Evolutionary conservation across 2,329 filamentous ascomycete genomes (phyloP).

Genomic region (Colletotrichum caudatum): DNA sequence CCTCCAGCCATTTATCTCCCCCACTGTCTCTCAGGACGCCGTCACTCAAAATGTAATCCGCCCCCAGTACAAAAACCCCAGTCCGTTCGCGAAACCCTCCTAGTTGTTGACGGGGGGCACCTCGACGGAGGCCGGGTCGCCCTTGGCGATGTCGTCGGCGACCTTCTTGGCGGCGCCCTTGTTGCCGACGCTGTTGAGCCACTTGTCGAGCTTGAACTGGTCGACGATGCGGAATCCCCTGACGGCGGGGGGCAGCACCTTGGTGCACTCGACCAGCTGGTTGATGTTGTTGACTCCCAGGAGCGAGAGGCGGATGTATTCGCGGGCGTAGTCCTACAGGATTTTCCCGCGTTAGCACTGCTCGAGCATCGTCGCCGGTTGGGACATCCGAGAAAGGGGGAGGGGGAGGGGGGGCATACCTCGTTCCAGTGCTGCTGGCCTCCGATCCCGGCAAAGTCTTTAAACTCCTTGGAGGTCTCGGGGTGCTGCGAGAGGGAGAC

Average conservation of each 20-base stretch:
- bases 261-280: constrained; percentile 65
- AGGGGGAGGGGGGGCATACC: constrained; percentile 47
- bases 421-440: constrained; percentile 57
- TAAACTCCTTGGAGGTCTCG: constrained; percentile 53
- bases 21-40: no score
- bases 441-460: constrained; percentile 49
- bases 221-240: constrained; percentile 35
- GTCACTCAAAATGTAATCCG: not conserved
- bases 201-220: constrained; percentile 42
- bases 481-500: constrained; percentile 54
- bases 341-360: not conserved
- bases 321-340: constrained; percentile 61
- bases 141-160: constrained; percentile 35
- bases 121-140: constrained; percentile 24
- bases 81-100: not conserved
- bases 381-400: not conserved
- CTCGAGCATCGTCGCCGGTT: not conserved
- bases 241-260: constrained; percentile 57
- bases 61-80: no score
- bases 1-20: not conserved
- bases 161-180: constrained; percentile 41
- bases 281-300: constrained; percentile 71
- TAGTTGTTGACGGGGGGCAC: constrained; percentile 37
- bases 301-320: constrained; percentile 67
- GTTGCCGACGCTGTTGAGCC: constrained; percentile 42